Conservation (phyloP, 768 basidiomycete genomes). For the Tubosaeta brunneosetosa region DNA sequence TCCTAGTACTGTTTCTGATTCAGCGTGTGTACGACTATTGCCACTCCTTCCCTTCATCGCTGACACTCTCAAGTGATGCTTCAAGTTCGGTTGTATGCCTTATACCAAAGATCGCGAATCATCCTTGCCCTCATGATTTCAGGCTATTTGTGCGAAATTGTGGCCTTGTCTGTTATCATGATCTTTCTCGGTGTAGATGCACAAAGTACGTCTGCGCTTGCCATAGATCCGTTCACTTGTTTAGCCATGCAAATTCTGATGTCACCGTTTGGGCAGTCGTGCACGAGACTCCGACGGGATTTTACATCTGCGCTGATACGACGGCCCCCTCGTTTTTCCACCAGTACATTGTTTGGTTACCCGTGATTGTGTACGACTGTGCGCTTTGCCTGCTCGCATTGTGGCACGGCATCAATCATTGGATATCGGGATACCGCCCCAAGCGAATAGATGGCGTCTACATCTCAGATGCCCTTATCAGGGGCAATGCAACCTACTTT, state of each 20-base stretch:
- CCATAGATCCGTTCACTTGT: no score
- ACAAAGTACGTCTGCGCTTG: neutral
- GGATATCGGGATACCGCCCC: neutral
- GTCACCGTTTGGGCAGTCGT: neutral
- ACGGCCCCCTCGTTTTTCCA: neutral
- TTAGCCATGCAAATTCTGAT: neutral
- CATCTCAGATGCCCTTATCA: slow-evolving; percentile 10
- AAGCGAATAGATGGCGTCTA: neutral
- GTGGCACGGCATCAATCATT: slow-evolving; percentile 3
- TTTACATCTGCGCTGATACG: slow-evolving; percentile 1
- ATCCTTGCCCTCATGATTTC: slow-evolving; percentile 4
- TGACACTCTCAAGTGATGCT: slow-evolving; percentile 10
- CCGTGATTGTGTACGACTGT: slow-evolving; percentile 5
- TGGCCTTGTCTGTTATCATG: slow-evolving; percentile 4
- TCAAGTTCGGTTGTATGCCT: slow-evolving; percentile 9
- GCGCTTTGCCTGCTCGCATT: slow-evolving; percentile 2
- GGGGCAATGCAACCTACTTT: slow-evolving; percentile 14
- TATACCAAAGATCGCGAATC: slow-evolving; percentile 6
- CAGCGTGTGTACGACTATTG: slow-evolving; percentile 3
- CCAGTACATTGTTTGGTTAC: slow-evolving; percentile 7
- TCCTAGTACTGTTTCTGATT: slow-evolving; percentile 1
- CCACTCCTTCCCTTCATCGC: neutral
- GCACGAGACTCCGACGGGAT: slow-evolving; percentile 6
- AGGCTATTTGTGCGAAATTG: slow-evolving; percentile 6
- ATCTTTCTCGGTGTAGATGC: slow-evolving; percentile 1